Evolutionary conservation across 1,284 basidiomycete species (phyloP), one percentile per base, ranked within the genome.

Genomic region (Microbotryum scabiosae): DNA sequence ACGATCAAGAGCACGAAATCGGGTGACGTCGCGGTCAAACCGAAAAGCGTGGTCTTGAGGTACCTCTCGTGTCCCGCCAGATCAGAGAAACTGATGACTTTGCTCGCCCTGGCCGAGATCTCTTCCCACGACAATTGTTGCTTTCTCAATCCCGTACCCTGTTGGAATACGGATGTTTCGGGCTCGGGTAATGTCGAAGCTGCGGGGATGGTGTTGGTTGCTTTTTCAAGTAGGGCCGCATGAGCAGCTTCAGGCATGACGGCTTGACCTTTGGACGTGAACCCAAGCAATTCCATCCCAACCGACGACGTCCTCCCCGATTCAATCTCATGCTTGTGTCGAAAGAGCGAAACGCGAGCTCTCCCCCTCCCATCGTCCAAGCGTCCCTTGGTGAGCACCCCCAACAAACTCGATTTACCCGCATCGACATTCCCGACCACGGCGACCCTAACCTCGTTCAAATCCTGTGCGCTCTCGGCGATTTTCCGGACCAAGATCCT

Each of bases 321-420:
- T 78, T 98, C 94, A 64, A 97, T 80, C 76, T 99, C 94, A 73
- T 98, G 94, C 74, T 97, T 97, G 76, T 99, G 96, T 51, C 94
- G 80, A 77, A 97, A 97, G 8, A 98, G 79, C 4, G 87, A 86
- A 9, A 97, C 87, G 55, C 94, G 87, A 1, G 94, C 93, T 61
- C 86, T 85, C 1, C 94, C 94, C 74, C 96, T 79, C 14, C 94
- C 96, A 74, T 99, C 94, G 71, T 99, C 94, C 60, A 98, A 79
- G 2, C 84, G 83, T 49, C 93, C 91, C 84, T 76, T 75, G 41
- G 73, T 79, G 55, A 77, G 70, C 9, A 76, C 73, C 52, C 93
- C 94, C 16, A 97, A 79, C 18, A 91, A 90, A 16, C 92, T 97
- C 3, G 87, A 90, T 76, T 98, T 97, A 2, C 94, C 94, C 43